A percentile compares a stretch with the other conserved stretches of the same genome.
Evolutionary conservation across 768 basidiomycete genomes (phyloP).

Genomic region (Tulasnella calospora): DNA sequence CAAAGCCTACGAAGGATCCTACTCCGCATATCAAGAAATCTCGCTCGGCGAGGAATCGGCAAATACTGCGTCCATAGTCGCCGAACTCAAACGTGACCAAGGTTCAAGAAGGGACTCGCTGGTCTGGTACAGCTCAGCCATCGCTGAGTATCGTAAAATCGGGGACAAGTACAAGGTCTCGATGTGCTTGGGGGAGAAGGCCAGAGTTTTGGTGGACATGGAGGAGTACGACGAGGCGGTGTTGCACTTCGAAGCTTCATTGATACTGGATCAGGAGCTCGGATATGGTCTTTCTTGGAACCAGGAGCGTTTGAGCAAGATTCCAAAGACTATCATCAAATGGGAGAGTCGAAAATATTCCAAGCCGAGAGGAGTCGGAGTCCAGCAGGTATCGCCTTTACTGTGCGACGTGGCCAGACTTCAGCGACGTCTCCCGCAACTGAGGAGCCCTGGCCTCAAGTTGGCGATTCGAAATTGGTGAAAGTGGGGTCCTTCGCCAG

Average conservation of each 20-base stretch:
- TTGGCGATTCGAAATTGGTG: background rate
- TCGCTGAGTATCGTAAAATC: background rate
- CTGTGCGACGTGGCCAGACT: background rate
- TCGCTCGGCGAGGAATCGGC: background rate
- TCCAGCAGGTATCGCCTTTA: background rate
- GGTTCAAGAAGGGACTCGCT: background rate
- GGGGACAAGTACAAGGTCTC: background rate
- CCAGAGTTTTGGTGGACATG: background rate
- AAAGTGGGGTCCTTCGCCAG: background rate
- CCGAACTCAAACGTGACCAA: background rate
- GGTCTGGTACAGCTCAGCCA: background rate
- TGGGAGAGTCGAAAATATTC: background rate
- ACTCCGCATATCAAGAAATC: background rate
- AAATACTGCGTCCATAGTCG: background rate
- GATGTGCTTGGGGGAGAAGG: background rate
- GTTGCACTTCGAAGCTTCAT: background rate
- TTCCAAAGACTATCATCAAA: background rate
- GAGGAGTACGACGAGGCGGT: background rate
- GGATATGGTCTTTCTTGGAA: background rate
- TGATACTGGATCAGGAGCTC: background rate
- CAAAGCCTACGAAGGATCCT: background rate
- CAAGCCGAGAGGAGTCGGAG: background rate
- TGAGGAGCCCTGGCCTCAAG: background rate
- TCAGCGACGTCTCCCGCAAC: background rate
- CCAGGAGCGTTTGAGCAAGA: background rate